These are phyloP conservation scores for Mycothermus thermophilus DNA, from an alignment of 495 filamentous ascomycete species.

Conservation along the genomic window DNA sequence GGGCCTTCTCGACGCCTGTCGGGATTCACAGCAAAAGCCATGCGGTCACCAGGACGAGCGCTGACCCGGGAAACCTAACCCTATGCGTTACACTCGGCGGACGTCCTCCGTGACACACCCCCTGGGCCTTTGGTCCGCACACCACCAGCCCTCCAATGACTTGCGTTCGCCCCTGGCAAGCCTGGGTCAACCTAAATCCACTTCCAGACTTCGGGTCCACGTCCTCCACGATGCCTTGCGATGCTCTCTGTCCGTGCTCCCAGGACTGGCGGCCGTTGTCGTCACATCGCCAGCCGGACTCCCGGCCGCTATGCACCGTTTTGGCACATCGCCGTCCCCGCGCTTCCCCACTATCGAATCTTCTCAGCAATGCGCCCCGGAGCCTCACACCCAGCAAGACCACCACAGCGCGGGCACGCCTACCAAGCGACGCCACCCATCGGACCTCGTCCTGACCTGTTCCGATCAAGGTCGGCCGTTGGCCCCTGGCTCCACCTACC, in stretches of 20 bases:
- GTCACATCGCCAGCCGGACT: conserved; percentile 15
- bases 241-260: conserved; percentile 8
- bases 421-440: conserved; percentile 5
- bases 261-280: conserved; percentile 2
- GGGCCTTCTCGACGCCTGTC: neutral
- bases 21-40: neutral
- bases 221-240: conserved; percentile 2
- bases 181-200: conserved; percentile 14
- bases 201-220: conserved; percentile 15
- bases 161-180: conserved; percentile 17
- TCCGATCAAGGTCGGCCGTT: conserved; percentile 1
- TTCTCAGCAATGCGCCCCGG: no score
- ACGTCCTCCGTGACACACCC: conserved; percentile 17
- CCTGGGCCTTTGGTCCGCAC: neutral
- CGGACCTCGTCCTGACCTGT: conserved; percentile 1
- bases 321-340: conserved; percentile 7
- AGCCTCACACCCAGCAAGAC: no score
- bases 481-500: neutral
- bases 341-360: conserved; percentile 2
- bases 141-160: conserved; percentile 14
- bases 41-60: conserved; percentile 2
- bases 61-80: neutral
- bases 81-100: conserved; percentile 20
- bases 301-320: conserved; percentile 10
- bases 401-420: neutral